These are phyloP conservation scores for Saturnispora hagleri DNA, from an alignment of 805 yeast genomes.

Conservation along the genomic window DNA sequence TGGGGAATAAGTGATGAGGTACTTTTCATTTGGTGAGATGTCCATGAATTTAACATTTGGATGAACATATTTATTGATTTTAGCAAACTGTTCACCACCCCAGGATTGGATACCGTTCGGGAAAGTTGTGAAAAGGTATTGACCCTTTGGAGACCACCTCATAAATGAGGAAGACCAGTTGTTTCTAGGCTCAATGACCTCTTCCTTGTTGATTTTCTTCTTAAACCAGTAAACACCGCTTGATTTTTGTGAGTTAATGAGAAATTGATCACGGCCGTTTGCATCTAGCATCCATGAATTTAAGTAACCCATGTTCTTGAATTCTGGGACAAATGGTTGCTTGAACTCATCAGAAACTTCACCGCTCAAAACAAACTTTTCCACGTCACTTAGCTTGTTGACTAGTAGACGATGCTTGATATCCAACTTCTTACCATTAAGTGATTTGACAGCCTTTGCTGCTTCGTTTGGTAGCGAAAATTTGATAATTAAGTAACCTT, in stretches of 20 bases:
- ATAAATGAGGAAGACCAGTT: constrained; percentile 85
- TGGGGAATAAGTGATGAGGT: constrained; percentile 81
- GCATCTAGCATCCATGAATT: constrained; percentile 88
- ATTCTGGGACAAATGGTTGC: constrained; percentile 68
- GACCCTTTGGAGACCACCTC: constrained; percentile 90
- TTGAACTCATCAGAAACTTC: constrained; percentile 50
- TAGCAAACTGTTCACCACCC: constrained; percentile 80
- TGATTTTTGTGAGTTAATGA: constrained; percentile 66
- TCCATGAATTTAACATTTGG: constrained; percentile 84
- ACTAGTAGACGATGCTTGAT: constrained; percentile 83
- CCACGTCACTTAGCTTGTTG: constrained; percentile 76
- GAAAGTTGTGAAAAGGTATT: constrained; percentile 77
- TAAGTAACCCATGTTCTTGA: constrained; percentile 70
- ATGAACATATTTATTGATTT: constrained; percentile 73
- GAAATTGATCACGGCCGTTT: constrained; percentile 82
- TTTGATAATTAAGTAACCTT: constrained; percentile 82
- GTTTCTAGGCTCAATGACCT: constrained; percentile 66
- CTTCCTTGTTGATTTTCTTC: constrained; percentile 60
- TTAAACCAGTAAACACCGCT: constrained; percentile 86
- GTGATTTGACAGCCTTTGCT: constrained; percentile 64
- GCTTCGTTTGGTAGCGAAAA: constrained; percentile 61
- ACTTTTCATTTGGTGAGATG: constrained; percentile 88
- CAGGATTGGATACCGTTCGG: constrained; percentile 92
- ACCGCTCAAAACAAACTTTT: constrained; percentile 61
- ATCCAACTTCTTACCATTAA: constrained; percentile 87